Evolutionary conservation across 164 flowering plant genomes (phyloP).

Genomic region (Magnolia sinica): DNA sequence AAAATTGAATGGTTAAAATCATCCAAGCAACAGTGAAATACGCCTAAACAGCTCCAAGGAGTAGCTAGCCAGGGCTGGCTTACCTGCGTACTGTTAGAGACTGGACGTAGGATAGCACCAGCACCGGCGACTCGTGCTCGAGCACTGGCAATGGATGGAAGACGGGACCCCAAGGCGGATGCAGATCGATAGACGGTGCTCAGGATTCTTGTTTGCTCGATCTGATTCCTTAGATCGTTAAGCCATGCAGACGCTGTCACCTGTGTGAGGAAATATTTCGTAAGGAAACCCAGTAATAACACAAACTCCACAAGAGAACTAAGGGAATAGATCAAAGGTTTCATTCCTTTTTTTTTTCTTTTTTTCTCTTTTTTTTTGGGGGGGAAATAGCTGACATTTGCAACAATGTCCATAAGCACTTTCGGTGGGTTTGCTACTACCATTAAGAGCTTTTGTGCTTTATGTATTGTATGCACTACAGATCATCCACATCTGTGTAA

Average conservation of each 20-base stretch:
- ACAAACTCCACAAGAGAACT: too few relatives aligned
- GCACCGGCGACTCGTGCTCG: conserved; percentile 97
- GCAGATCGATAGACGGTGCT: conserved; percentile 98
- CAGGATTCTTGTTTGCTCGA: conserved; percentile 84
- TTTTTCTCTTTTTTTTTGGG: too few relatives aligned
- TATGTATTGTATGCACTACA: too few relatives aligned
- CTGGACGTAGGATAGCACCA: conserved; percentile 88
- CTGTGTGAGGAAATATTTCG: conserved; percentile 28
- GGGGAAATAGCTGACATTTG: too few relatives aligned
- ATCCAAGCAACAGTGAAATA: background rate
- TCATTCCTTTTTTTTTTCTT: too few relatives aligned
- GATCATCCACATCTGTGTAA: too few relatives aligned
- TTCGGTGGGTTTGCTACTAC: too few relatives aligned
- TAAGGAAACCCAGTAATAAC: too few relatives aligned
- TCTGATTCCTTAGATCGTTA: conserved; percentile 87
- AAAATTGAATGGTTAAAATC: background rate
- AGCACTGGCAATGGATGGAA: conserved; percentile 93
- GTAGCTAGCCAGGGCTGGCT: background rate
- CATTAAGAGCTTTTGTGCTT: too few relatives aligned
- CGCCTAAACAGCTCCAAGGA: background rate
- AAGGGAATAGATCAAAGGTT: too few relatives aligned
- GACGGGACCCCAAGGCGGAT: conserved; percentile 89
- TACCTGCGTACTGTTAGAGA: conserved; percentile 92
- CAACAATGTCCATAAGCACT: too few relatives aligned
- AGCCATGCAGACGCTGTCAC: conserved; percentile 98